Conservation (phyloP, 2,329 filamentous ascomycete species). For the Botrytis cinerea region DNA sequence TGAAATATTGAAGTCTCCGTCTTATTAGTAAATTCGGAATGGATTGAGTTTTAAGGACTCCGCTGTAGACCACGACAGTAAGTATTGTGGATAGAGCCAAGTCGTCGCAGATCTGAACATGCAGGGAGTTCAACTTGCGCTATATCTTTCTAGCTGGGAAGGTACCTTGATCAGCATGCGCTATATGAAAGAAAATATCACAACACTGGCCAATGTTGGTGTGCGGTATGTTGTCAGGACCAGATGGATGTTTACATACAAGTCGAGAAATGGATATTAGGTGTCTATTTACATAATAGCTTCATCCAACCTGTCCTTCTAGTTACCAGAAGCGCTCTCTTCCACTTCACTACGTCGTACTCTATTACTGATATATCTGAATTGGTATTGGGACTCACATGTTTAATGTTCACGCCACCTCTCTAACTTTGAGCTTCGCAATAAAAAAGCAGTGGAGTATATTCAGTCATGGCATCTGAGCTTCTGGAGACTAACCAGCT, state of each 20-base stretch:
- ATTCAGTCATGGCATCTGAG: neutral
- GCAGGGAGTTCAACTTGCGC: neutral
- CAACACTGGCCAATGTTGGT: neutral
- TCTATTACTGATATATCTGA: neutral
- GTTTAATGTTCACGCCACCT: neutral
- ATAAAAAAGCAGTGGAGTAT: neutral
- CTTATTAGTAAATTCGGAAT: neutral
- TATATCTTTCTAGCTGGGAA: neutral
- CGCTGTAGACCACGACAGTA: neutral
- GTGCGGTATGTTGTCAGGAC: neutral
- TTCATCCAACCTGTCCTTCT: neutral
- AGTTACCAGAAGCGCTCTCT: neutral
- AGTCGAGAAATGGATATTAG: neutral
- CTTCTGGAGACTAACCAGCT: neutral
- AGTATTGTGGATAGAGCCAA: neutral
- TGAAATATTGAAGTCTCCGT: neutral
- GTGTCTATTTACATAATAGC: neutral
- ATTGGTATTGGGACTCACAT: neutral
- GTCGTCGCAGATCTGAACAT: neutral
- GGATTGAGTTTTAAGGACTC: neutral
- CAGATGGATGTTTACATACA: neutral
- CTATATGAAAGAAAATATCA: neutral
- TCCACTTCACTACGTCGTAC: neutral
- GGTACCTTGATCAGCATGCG: neutral
- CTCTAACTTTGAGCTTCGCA: neutral